Evolutionary conservation across 2,329 filamentous ascomycete genomes (phyloP).

Genomic region (Alternaria panax): DNA sequence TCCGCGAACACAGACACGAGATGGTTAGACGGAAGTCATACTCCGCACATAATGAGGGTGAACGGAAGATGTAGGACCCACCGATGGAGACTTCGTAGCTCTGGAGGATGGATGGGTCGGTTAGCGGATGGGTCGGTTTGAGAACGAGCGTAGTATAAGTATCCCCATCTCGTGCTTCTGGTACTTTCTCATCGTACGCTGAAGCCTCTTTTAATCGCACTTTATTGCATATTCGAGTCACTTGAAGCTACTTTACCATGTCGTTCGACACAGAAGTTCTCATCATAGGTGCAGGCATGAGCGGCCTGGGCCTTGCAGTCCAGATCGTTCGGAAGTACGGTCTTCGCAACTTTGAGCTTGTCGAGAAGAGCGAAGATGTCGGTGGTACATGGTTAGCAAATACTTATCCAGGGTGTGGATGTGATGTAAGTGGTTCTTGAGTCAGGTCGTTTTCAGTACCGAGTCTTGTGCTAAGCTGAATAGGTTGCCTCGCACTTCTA

Average conservation of each 20-base stretch:
- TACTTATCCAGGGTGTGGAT: conserved; percentile 46
- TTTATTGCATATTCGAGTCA: not conserved
- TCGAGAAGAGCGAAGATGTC: conserved; percentile 54
- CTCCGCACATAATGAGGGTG: conserved; percentile 6
- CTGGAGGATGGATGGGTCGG: not conserved
- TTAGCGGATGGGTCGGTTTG: not conserved
- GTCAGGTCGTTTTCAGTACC: not conserved
- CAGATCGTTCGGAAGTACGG: conserved; percentile 54
- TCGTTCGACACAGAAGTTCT: conserved; percentile 56
- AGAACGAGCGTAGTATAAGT: conserved; percentile 11
- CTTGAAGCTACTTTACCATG: conserved; percentile 22
- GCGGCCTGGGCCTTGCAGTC: conserved; percentile 56
- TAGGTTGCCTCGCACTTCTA: conserved; percentile 62
- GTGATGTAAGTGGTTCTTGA: conserved; percentile 27
- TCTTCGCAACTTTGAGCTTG: conserved; percentile 52
- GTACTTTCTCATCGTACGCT: not conserved
- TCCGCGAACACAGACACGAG: conserved; percentile 5
- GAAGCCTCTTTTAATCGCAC: not conserved
- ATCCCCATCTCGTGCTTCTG: not conserved
- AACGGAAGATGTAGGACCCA: not conserved
- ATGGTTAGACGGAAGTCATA: conserved; percentile 6
- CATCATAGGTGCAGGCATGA: conserved; percentile 61
- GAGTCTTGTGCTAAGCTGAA: not conserved
- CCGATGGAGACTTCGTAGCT: not conserved
- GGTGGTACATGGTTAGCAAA: conserved; percentile 46